Percentiles rank a stretch among this genome's conserved stretches.
Evolutionary conservation across 108 stramenopile species (phyloP).

Genomic region (Cyclotella choctawhatcheeana): DNA sequence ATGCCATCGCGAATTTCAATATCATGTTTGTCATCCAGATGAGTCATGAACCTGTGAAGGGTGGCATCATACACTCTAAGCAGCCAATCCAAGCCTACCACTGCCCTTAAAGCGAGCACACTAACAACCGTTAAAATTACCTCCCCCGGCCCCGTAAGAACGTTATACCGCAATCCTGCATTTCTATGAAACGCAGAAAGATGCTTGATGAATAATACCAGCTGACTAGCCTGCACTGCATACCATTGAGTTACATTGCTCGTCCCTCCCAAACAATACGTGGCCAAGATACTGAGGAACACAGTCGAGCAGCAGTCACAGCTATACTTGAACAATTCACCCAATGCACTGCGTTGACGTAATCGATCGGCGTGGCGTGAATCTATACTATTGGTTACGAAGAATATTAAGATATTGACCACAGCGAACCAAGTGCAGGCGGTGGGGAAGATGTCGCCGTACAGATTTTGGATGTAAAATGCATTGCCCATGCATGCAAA

Average conservation of each 20-base stretch:
- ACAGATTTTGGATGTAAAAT: conserved; percentile 83
- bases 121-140: conserved; percentile 66
- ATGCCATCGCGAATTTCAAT: conserved; percentile 57
- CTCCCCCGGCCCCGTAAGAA: conserved; percentile 90
- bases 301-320: conserved; percentile 86
- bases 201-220: conserved; percentile 88
- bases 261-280: conserved; percentile 79
- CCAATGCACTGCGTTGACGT: conserved; percentile 81
- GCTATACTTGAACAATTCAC: conserved; percentile 89
- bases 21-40: conserved; percentile 50
- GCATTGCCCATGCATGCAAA: conserved; percentile 75
- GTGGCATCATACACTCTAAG: conserved; percentile 59
- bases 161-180: conserved; percentile 82
- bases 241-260: conserved; percentile 82
- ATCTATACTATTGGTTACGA: conserved; percentile 65
- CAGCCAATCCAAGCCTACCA: conserved; percentile 81
- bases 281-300: conserved; percentile 78
- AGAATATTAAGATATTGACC: conserved; percentile 78
- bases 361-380: conserved; percentile 82
- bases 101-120: conserved; percentile 69
- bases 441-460: conserved; percentile 70
- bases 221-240: conserved; percentile 82
- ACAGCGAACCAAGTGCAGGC: conserved; percentile 83
- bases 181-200: conserved; percentile 85
- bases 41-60: conserved; percentile 50